phyloP scores from a whole-genome alignment of 768 basidiomycete species.

The Boletus vermiculosoides region DNA sequence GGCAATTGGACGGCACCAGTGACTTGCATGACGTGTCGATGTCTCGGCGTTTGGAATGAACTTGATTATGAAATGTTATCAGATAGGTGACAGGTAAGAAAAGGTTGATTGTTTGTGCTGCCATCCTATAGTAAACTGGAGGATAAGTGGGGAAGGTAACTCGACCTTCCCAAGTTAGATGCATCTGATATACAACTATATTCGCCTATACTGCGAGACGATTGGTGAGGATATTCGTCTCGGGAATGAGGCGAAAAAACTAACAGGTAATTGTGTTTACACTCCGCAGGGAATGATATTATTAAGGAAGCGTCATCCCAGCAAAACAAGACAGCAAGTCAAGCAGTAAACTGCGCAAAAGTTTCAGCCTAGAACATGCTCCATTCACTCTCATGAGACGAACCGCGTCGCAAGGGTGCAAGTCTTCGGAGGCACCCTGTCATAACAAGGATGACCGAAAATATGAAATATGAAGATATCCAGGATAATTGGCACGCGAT shows the following conservation, averaged over 20 bases:
- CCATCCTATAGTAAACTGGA: not conserved
- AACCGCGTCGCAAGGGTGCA: constrained; percentile 9
- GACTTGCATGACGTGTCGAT: not conserved
- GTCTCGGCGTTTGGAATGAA: not conserved
- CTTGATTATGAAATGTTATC: not conserved
- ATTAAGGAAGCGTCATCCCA: not conserved
- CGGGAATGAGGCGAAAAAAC: not conserved
- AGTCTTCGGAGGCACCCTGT: constrained; percentile 1
- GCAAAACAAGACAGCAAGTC: not conserved
- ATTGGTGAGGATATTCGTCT: not conserved
- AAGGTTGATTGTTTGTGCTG: not conserved
- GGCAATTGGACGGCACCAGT: not conserved
- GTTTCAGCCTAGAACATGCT: not conserved
- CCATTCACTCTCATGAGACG: not conserved
- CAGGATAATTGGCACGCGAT: constrained; percentile 14
- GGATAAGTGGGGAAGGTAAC: not conserved
- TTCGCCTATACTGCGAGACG: constrained; percentile 1
- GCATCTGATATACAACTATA: not conserved
- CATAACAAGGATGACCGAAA: constrained; percentile 5
- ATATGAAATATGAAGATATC: constrained; percentile 14
- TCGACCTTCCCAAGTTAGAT: not conserved
- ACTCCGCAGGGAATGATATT: not conserved
- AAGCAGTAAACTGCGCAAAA: constrained; percentile 7
- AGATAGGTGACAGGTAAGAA: not conserved
- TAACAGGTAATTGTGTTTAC: not conserved